Evolutionary conservation across 2,329 filamentous ascomycete genomes (phyloP), one percentile per base, ranked within the genome.

Genomic region (Byssothecium circinans): DNA sequence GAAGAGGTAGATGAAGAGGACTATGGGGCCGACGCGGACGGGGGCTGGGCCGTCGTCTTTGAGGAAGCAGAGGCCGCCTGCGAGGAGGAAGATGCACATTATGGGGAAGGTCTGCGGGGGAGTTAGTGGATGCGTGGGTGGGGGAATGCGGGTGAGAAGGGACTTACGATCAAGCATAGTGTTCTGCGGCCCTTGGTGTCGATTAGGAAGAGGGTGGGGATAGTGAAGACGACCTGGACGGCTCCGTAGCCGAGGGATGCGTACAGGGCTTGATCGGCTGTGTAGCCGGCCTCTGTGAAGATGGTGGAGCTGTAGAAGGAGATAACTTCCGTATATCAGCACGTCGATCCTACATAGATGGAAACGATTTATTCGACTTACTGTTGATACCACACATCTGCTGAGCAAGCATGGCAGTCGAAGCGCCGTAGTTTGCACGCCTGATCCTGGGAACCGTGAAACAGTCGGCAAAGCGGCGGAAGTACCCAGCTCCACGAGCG

Each of bases 241-340:
- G 65, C 65, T 40, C 68, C 68, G 42, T 69, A 71, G 1, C 68
- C 68, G 4, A 71, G 61, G 8, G 68, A 71, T 2, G 68, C 68
- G 50, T 64, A 70, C 8, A 71, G 44, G 2, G 68, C 67, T 47
- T 71, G 49, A 1, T 41, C 49, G 1, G 34, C 11, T 1, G 47
- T 54, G 54, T 67, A 70, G 3, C 67, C 67, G 29, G 56, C 67
- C 2, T 62, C 34, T 0, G 87, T 91, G 65, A 94, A 89, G 44
- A 86, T 64, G 60, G 92, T 60, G 0, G 63, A 91, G 63, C 95
- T 95, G 38, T 91, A 94, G 47, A 86, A 78, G 0, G 90, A 90
- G 12, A 96, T 87, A 2, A 84, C 85, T 52, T 91, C 77, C 10
- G 10, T 6, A 25, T 6, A 25, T 25, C 23, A 0, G 87, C 87